A percentile compares a stretch with the other conserved stretches of the same genome.
phyloP scores from a whole-genome alignment of 495 filamentous ascomycete species.

The Astrothelium macrocarpum region DNA sequence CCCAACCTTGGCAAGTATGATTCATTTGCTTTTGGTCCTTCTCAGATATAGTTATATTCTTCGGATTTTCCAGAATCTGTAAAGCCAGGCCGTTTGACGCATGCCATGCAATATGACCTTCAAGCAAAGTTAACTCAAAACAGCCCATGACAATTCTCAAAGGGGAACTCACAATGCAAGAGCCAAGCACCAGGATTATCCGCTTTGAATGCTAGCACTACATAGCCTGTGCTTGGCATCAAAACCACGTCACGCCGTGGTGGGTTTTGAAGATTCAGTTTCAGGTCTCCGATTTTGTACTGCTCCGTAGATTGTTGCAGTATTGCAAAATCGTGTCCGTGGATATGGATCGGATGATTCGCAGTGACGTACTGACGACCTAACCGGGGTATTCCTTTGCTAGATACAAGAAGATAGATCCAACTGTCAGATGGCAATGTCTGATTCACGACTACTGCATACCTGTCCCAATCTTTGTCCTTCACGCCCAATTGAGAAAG shows the following conservation, averaged over 20 bases:
- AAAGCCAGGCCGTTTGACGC: constrained; percentile 29
- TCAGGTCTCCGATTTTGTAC: constrained; percentile 8
- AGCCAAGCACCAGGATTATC: constrained; percentile 29
- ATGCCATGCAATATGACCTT: constrained; percentile 30
- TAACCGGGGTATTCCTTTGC: too few relatives aligned
- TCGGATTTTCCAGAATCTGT: constrained; percentile 28
- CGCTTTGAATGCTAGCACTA: constrained; percentile 23
- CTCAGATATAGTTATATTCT: constrained; percentile 21
- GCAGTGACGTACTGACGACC: constrained; percentile 22
- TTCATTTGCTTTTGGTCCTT: too few relatives aligned
- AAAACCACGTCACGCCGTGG: constrained; percentile 25
- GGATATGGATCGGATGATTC: constrained; percentile 27
- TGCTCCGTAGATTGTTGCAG: constrained; percentile 13
- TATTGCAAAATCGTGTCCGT: constrained; percentile 29
- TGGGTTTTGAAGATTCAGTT: constrained; percentile 22
- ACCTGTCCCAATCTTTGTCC: too few relatives aligned
- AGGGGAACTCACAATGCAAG: constrained; percentile 29
- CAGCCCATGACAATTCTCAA: constrained; percentile 24
- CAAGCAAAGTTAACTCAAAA: too few relatives aligned
- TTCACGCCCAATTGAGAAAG: too few relatives aligned
- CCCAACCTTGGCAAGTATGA: too few relatives aligned
- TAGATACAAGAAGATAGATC: too few relatives aligned
- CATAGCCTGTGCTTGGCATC: constrained; percentile 20
- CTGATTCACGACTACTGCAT: too few relatives aligned
- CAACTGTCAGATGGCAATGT: too few relatives aligned